Base-by-base conservation (phyloP, 768 basidiomycete species). In the Cytidiella melzeri region DNA sequence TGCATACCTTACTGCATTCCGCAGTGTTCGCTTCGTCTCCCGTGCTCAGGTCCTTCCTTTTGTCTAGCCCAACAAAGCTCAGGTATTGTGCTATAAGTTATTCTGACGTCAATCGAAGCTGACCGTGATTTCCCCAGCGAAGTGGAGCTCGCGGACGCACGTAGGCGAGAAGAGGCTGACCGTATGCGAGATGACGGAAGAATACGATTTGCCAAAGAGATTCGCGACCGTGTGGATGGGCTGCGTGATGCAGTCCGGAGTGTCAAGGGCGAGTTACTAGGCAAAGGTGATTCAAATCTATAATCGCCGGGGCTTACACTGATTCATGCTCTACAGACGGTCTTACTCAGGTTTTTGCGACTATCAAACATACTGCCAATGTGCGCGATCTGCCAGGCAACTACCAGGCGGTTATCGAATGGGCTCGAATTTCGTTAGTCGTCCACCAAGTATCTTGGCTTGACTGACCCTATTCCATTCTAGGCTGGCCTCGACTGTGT, bases 401-500 rank as follows among this genome's bases (percentile, higher is more conserved):
- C 53, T 97, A 93, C 60, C 75, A 80, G 55, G 88, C 92, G 36
- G 92, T 97, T 41, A 63, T 95, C 5, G 95, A 98, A 66, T 99
- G 96, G 95, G 96, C 88, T 4, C 73, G 94, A 47, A 96, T 97
- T 62, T 95, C 95, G 92, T 95, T 52, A 62, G 92, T 61, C 15
- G 30, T 34, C 30, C 7, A 7, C 30, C 9, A 34, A 7, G 7
- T 34, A 7, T 34, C 15, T 15, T 34, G 9, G 30, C 30, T 34
- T 34, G 7, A 25, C 26, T 25, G 19, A 24, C 27, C n/a, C 23
- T 18, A 25, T 11, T 41, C 41, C 28, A 11, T 30, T 27, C 6
- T 59, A 98, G 94, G 28, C 73, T 98, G 55, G 96, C 96, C 0
- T 95, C 96, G 4, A 94, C 96, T 2, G 84, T 97, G 36, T 99